These are phyloP conservation scores for Bacterosira constricta DNA, from an alignment of 108 stramenopile species.

Conservation along the genomic window DNA sequence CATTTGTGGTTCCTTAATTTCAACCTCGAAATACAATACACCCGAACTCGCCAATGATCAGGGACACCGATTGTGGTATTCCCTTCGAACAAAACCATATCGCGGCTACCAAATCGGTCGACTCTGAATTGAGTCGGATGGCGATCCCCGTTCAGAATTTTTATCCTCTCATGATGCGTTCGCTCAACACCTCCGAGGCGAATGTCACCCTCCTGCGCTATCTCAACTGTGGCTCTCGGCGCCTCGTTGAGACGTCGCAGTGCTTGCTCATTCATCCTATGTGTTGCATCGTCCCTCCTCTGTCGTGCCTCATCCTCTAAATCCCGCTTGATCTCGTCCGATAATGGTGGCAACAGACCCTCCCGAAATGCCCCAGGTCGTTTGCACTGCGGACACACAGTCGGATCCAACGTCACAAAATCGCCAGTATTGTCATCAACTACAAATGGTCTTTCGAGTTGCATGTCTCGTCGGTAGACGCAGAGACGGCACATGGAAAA, in stretches of 20 bases:
- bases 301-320: background rate
- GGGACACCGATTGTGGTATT: background rate
- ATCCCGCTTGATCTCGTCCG: constrained; percentile 1
- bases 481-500: constrained; percentile 24
- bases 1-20: background rate
- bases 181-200: too few relatives aligned
- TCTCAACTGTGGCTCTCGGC: background rate
- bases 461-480: constrained; percentile 5
- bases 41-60: background rate
- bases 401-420: constrained; percentile 17
- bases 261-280: background rate
- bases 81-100: background rate
- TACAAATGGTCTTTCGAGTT: constrained; percentile 4
- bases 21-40: constrained; percentile 3
- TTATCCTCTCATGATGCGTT: too few relatives aligned
- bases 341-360: background rate
- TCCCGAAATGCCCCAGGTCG: constrained; percentile 9
- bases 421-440: constrained; percentile 18
- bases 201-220: too few relatives aligned
- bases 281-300: background rate
- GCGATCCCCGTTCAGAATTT: background rate
- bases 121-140: background rate
- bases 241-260: background rate
- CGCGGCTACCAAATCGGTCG: background rate
- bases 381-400: constrained; percentile 24